Evolutionary conservation across 2,329 filamentous ascomycete species (phyloP), one percentile per base, ranked within the genome.

Genomic region (Cordyceps sp.): DNA sequence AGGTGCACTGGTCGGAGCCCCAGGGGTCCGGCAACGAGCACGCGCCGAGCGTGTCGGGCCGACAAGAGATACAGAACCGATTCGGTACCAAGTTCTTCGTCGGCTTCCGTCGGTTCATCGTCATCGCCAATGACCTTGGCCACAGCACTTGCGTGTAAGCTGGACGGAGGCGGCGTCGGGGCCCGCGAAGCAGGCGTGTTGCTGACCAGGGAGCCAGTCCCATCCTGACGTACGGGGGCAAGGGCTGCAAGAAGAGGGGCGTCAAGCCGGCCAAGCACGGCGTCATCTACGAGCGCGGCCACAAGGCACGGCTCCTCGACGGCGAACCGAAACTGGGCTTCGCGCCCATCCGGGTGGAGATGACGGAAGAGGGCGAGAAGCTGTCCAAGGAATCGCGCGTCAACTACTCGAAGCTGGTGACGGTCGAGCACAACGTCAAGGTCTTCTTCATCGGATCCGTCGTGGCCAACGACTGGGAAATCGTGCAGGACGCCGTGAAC

Each of bases 401-500:
- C 39, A 71, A 73, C 47, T 73, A 72, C 45, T 62, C 64, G 5
- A 72, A 72, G 38, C 50, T 66, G 6, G 55, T 61, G 19, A 68
- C 65, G 4, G 54, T 73, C 18, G 66, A 72, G 45, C 69, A 73
- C 48, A 73, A 73, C 41, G 52, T 63, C 40, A 61, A 56, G 29
- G 64, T 73, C n/a, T 57, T 63, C 40, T 70, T 73, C 42, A 63
- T 73, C 32, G 69, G 69, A n/a, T 43, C 47, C 5, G 53, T 73
- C 13, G 34, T 43, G 4, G 33, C 40, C 2, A 41, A 52, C 0
- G 55, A 67, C 41, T 59, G 57, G 38, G 43, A 58, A 0, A 49
- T 48, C 8, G 58, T 69, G 20, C 42, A 42, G 7, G 45, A 55
- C 3, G 64, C 64, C 4, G 61, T 69, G 33, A 57, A 69, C 39